These are phyloP conservation scores for Mycena pura DNA, from an alignment of 768 basidiomycete species.

Conservation along the genomic window DNA sequence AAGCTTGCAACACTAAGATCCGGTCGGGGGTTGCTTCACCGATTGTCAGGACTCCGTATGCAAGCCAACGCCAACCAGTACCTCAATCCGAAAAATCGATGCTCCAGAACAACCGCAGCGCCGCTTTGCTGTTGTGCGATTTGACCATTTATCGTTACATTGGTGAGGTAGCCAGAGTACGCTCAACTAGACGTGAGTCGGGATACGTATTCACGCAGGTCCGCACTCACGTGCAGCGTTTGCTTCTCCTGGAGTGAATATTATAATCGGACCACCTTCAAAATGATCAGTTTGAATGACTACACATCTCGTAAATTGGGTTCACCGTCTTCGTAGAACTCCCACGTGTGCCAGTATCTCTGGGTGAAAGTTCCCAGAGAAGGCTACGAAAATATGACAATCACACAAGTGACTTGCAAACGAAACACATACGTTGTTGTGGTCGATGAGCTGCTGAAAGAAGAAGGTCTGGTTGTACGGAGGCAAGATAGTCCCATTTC, in stretches of 20 bases:
- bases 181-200: slow-evolving; percentile 32
- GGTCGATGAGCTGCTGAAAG: slow-evolving; percentile 66
- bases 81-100: slow-evolving; percentile 72
- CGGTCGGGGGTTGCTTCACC: slow-evolving; percentile 64
- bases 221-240: slow-evolving; percentile 54
- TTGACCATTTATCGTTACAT: slow-evolving; percentile 65
- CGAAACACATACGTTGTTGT: slow-evolving; percentile 39
- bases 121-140: slow-evolving; percentile 73
- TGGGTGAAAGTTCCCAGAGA: slow-evolving; percentile 77
- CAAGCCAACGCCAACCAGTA: background rate
- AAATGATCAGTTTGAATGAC: background rate
- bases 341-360: slow-evolving; percentile 74
- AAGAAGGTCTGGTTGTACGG: slow-evolving; percentile 54
- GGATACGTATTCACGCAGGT: slow-evolving; percentile 7
- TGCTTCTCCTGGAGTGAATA: slow-evolving; percentile 71
- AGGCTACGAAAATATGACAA: slow-evolving; percentile 53
- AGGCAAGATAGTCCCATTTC: slow-evolving; percentile 52
- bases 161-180: slow-evolving; percentile 65
- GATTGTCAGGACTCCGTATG: background rate
- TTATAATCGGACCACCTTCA: slow-evolving; percentile 64
- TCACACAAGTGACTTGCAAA: background rate
- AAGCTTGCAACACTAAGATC: slow-evolving; percentile 67
- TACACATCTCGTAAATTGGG: background rate
- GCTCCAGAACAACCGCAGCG: slow-evolving; percentile 69
- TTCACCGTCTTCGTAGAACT: slow-evolving; percentile 64